Evolutionary conservation across 495 filamentous ascomycete species (phyloP).

Genomic region (Annulohypoxylon nitens): DNA sequence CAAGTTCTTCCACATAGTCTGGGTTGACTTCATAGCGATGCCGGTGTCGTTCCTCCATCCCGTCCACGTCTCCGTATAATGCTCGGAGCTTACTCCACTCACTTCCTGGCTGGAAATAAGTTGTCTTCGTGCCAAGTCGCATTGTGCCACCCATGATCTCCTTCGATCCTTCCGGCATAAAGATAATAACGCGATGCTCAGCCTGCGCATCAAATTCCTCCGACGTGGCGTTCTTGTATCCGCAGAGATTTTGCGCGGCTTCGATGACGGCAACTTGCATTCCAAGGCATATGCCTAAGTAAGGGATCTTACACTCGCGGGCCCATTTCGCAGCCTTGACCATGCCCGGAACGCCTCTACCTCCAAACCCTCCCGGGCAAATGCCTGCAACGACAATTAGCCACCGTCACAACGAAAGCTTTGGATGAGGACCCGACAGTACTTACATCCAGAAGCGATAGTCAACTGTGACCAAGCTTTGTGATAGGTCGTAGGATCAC

Average conservation of each 20-base stretch:
- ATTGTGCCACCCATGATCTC: constrained; percentile 88
- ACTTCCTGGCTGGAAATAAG: constrained; percentile 78
- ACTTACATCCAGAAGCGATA: constrained; percentile 53
- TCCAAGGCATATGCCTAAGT: constrained; percentile 92
- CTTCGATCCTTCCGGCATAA: constrained; percentile 84
- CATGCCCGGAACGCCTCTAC: constrained; percentile 88
- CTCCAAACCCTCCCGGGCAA: constrained; percentile 84
- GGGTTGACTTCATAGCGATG: constrained; percentile 86
- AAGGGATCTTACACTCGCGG: constrained; percentile 82
- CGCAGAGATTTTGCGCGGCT: constrained; percentile 79
- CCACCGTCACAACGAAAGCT: not conserved
- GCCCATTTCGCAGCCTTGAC: constrained; percentile 85
- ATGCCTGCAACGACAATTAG: constrained; percentile 49
- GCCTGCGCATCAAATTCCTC: constrained; percentile 73
- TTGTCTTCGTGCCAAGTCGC: constrained; percentile 83
- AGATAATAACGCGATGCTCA: constrained; percentile 76
- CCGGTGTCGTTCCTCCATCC: constrained; percentile 75
- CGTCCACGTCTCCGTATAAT: constrained; percentile 73
- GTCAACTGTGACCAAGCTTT: constrained; percentile 82
- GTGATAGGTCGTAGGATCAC: constrained; percentile 79
- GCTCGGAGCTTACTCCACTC: constrained; percentile 85
- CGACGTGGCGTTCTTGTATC: constrained; percentile 69
- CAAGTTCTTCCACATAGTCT: constrained; percentile 69
- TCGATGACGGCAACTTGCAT: constrained; percentile 97
- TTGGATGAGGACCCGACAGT: not conserved